These are phyloP conservation scores for Fusarium mangiferae DNA, from an alignment of 2,329 filamentous ascomycete genomes.

Conservation along the genomic window DNA sequence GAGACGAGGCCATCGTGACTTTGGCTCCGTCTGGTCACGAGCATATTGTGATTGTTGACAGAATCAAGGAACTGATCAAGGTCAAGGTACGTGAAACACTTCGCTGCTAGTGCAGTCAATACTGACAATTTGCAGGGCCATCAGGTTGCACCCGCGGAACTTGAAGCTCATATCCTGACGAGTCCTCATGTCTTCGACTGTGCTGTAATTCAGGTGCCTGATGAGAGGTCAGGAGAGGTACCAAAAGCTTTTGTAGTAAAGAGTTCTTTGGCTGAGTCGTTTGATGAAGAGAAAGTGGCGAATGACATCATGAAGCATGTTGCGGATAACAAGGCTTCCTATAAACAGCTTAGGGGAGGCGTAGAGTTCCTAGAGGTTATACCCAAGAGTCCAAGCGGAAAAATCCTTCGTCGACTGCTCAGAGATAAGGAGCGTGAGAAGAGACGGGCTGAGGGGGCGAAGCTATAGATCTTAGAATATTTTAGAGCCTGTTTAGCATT, in stretches of 20 bases:
- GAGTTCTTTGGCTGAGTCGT: conserved; percentile 50
- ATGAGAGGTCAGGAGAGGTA: conserved; percentile 68
- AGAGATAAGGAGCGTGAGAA: conserved; percentile 11
- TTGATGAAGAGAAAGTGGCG: conserved; percentile 60
- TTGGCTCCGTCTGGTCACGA: conserved; percentile 73
- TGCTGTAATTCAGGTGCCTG: conserved; percentile 76
- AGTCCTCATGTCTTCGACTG: conserved; percentile 78
- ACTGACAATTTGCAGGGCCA: conserved; percentile 62
- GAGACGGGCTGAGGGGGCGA: background rate
- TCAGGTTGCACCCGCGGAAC: conserved; percentile 82
- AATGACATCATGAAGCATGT: conserved; percentile 69
- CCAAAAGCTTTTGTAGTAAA: conserved; percentile 71
- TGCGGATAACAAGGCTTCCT: conserved; percentile 68
- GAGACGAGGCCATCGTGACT: conserved; percentile 81
- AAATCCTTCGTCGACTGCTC: conserved; percentile 51
- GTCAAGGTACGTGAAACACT: conserved; percentile 67
- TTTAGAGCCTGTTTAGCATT: background rate
- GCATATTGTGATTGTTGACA: conserved; percentile 86
- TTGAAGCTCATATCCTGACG: conserved; percentile 78
- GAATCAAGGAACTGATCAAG: conserved; percentile 77
- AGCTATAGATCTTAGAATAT: background rate
- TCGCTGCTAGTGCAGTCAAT: accelerated
- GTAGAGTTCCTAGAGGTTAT: conserved; percentile 65
- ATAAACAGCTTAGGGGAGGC: conserved; percentile 63
- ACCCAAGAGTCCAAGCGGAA: conserved; percentile 70